Conservation (phyloP, 129 eudicot species). For the Chrysanthemum lavandulifolium region DNA sequence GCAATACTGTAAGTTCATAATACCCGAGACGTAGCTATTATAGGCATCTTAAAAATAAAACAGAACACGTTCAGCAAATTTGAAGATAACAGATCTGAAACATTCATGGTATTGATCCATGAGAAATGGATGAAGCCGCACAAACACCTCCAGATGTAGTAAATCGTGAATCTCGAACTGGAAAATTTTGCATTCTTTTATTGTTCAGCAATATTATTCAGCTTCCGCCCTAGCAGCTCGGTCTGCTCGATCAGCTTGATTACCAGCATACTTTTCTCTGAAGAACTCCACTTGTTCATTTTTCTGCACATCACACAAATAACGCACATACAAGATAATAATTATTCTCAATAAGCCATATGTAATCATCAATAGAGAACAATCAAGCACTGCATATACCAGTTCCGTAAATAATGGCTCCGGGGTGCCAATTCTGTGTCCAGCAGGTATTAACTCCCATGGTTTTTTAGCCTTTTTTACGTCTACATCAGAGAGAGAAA, state of each 20-base stretch:
- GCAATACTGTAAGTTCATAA: too few species aligned
- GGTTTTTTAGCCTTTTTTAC: constrained; percentile 62
- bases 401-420: constrained; percentile 69
- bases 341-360: not conserved
- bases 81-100: too few species aligned
- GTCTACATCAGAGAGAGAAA: constrained; percentile 68
- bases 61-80: too few species aligned
- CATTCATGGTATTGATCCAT: not conserved
- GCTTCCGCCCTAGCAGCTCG: constrained; percentile 69
- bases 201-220: constrained; percentile 54
- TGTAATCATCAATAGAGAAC: not conserved
- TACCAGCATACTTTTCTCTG: constrained; percentile 80
- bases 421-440: constrained; percentile 79
- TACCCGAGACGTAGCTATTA: too few species aligned
- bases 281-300: constrained; percentile 63
- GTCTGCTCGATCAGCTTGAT: constrained; percentile 95
- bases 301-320: constrained; percentile 43
- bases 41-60: too few species aligned
- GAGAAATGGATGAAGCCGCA: not conserved
- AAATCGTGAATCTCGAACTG: constrained; percentile 30
- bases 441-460: constrained; percentile 73
- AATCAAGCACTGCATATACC: constrained; percentile 37
- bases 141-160: constrained; percentile 4
- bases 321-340: not conserved
- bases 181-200: constrained; percentile 48